Conservation (phyloP, 2,329 filamentous ascomycete genomes). For the Neofusicoccum umdonicola region DNA sequence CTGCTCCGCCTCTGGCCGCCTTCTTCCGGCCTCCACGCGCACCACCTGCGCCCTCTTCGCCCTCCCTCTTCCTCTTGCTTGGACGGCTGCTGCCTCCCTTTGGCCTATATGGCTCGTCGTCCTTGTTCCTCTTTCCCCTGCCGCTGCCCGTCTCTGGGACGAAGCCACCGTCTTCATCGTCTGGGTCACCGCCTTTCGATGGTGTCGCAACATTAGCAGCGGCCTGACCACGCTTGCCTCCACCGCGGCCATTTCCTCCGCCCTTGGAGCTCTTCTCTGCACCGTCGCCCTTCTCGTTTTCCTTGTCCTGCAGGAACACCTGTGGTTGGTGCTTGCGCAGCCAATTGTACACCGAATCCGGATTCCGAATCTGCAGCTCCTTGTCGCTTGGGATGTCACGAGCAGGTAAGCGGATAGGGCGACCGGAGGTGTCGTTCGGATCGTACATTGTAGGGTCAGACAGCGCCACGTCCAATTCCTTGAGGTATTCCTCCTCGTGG, state of each 20-base stretch:
- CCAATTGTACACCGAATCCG: constrained; percentile 94
- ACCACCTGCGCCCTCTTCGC: constrained; percentile 26
- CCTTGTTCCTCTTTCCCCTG: constrained; percentile 34
- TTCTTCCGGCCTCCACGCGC: constrained; percentile 11
- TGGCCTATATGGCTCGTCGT: constrained; percentile 45
- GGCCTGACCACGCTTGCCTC: constrained; percentile 31
- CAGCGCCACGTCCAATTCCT: constrained; percentile 58
- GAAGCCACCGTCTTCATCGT: constrained; percentile 40
- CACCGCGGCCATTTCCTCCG: constrained; percentile 28
- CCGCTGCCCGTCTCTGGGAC: constrained; percentile 31
- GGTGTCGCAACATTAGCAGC: constrained; percentile 29
- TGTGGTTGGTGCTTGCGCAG: constrained; percentile 80
- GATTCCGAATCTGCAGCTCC: constrained; percentile 67
- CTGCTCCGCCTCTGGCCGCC: constrained; percentile 11
- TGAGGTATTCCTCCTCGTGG: constrained; percentile 72
- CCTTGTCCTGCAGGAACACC: constrained; percentile 76
- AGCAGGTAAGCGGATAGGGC: constrained; percentile 39
- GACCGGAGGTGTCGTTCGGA: constrained; percentile 39
- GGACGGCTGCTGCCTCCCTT: constrained; percentile 47
- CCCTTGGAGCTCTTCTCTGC: constrained; percentile 30
- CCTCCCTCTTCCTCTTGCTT: constrained; percentile 44
- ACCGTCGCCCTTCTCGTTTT: constrained; percentile 38
- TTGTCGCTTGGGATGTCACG: constrained; percentile 44
- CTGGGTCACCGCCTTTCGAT: constrained; percentile 34
- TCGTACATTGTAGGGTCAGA: constrained; percentile 55